Evolutionary conservation across 139 green algal genomes (phyloP), one percentile per base, ranked within the genome.

Genomic region (Astrephomene gubernaculifera): DNA sequence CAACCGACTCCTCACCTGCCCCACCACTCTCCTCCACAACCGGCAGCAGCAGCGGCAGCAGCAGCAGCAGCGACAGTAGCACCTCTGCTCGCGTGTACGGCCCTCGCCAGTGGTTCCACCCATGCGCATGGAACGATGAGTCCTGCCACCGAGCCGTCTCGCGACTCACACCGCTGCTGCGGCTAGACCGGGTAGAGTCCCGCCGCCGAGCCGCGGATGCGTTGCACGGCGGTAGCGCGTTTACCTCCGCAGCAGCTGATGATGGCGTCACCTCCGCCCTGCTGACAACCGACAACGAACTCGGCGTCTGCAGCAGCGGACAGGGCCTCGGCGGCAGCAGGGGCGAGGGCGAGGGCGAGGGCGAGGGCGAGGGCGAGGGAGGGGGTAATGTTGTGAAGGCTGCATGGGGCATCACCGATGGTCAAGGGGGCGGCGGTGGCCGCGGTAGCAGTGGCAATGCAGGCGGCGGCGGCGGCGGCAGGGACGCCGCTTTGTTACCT

Each of bases 61-160:
- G n/a, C n/a, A n/a, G n/a, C n/a, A n/a, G n/a, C n/a, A n/a, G n/a
- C n/a, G n/a, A n/a, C n/a, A n/a, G n/a, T n/a, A 12, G 49, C 49
- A 57, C 70, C 44, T 21, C 44, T 41, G 75, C 75, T 1, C 29
- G 61, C 1, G 67, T 92, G 53, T 92, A 90, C 38, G 81, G 72
- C 2, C 79, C 82, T 14, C 71, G 81, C 0, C 81, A 90, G 68
- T 92, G 88, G 88, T 92, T 92, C 53, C 83, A 71, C 14, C 88
- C 88, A 35, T 90, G 89, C 36, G 81, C 84, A 4, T 92, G 89
- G 89, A 88, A 88, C 64, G 86, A 90, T 33, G 73, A 71, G 65
- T 31, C 41, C 1, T 91, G 88, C 67, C 78, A 87, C 27, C 22
- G 22, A 1, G 53, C 41, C 4, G 35, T 64, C 2, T 52, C 63